A percentile compares a stretch with the other conserved stretches of the same genome.
Evolutionary conservation across 192 early-diverging fungal species (phyloP).

Genomic region (Rhizophagus clarus): DNA sequence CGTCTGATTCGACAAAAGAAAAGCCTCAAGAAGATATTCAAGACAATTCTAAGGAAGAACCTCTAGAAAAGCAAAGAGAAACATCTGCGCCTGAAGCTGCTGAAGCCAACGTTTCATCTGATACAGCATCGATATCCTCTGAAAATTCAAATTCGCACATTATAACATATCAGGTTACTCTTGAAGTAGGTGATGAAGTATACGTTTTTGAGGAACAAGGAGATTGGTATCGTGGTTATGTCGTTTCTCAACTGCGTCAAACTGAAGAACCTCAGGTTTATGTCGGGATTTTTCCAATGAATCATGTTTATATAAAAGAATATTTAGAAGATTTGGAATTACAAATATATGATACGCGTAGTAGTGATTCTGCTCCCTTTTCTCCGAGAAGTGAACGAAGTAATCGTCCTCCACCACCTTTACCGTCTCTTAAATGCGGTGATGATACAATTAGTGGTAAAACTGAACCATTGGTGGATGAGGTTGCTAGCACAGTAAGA

Average conservation of each 20-base stretch:
- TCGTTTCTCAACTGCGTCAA: constrained; percentile 47
- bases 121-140: constrained; percentile 20
- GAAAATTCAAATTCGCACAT: constrained; percentile 1
- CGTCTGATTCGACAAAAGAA: constrained; percentile 24
- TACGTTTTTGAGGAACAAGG: constrained; percentile 59
- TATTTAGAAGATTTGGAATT: constrained; percentile 38
- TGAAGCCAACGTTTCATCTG: constrained; percentile 2
- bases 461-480: constrained; percentile 66
- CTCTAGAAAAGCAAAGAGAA: neutral
- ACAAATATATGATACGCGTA: neutral
- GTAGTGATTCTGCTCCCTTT: neutral
- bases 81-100: neutral
- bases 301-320: constrained; percentile 55
- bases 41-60: neutral
- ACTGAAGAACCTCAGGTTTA: constrained; percentile 43
- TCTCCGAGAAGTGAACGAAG: neutral
- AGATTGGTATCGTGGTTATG: constrained; percentile 66
- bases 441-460: constrained; percentile 56
- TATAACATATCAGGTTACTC: constrained; percentile 28
- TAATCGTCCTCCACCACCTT: constrained; percentile 37
- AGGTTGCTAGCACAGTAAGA: constrained; percentile 62
- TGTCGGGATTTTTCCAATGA: constrained; percentile 57
- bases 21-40: neutral
- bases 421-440: constrained; percentile 46
- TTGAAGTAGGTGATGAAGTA: constrained; percentile 60